Percentiles rank a stretch among this genome's conserved stretches.
Conservation (phyloP, 192 early-diverging fungal species). For the Pecoramyces ruminantium region DNA sequence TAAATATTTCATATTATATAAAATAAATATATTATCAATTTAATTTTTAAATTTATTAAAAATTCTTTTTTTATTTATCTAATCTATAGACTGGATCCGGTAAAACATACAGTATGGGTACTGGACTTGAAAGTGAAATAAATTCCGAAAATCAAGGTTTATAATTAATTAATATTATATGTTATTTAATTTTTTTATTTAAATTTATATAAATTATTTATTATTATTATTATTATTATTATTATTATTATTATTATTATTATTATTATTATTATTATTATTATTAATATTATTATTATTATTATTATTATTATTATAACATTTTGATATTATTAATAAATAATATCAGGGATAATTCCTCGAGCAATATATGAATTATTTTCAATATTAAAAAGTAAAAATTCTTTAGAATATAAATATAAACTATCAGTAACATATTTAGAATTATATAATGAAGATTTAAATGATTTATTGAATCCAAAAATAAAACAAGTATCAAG, state of each 20-base stretch:
- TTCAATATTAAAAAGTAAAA: neutral
- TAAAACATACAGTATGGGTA: constrained; percentile 95
- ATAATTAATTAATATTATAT: too few relatives aligned
- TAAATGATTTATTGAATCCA: constrained; percentile 67
- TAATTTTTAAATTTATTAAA: too few relatives aligned
- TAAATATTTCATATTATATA: too few relatives aligned
- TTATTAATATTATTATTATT: too few relatives aligned
- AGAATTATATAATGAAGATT: constrained; percentile 93
- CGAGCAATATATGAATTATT: neutral
- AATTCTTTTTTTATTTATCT: constrained; percentile 1
- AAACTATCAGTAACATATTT: constrained; percentile 60
- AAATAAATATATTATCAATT: too few relatives aligned
- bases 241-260: too few relatives aligned
- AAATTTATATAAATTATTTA: too few relatives aligned
- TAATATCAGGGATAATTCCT: neutral
- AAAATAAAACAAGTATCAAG: neutral
- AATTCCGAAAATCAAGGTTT: constrained; percentile 4
- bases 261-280: too few relatives aligned
- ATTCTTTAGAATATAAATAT: constrained; percentile 3
- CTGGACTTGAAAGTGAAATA: constrained; percentile 17
- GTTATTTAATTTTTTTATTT: too few relatives aligned
- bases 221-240: too few relatives aligned
- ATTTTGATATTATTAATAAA: too few relatives aligned
- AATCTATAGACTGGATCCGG: constrained; percentile 88
- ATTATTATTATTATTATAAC: too few relatives aligned